Base-by-base conservation (phyloP, 495 filamentous ascomycete genomes). In the Venustampulla echinocandica region DNA sequence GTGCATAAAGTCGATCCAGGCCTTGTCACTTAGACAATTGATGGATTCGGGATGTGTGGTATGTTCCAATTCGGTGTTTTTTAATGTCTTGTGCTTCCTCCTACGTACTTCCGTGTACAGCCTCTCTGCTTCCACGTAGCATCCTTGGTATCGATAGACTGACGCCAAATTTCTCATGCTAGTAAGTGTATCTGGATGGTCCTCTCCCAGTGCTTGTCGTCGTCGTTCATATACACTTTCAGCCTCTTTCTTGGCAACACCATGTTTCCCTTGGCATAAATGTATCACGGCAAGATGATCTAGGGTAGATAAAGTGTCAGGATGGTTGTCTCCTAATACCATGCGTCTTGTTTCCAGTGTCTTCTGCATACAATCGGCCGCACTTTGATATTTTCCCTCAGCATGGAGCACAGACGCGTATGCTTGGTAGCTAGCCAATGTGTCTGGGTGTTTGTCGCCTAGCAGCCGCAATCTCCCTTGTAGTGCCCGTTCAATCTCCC, bases 131-230 rank as follows among this genome's bases (percentile, higher is more conserved):
- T 62, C 47, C 27, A 60, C 24, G 42, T 49, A 61, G 3, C 51
- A 54, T 13, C 62, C 61, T 19, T 56, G 56, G 9, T 41, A 33
- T 22, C 49, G 41, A 37, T 63, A 61, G 3, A 55, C 57, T n/a
- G 58, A 55, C 20, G 52, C 56, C 0, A 68, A 56, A 14, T 54
- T 57, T 22, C 20, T 37, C 56, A 66, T 64, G 7, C 50, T 57
- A 13, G 33, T 56, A 46, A 66, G 30, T 2, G 65, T 67, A 13
- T 59, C 40, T 13, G 54, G 58, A 46, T 69, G 55, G 2, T 59
- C 50, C n/a, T 49, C 32, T 11, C 64, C 61, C 2, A 66, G 9
- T 21, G 52, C 13, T 52, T 14, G 15, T 5, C 34, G 23, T 57
- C 35, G 0, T n/a, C 42, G 0, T 22, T 19, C 44, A 60, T 32